Percentiles rank a stretch among this genome's conserved stretches.
These are phyloP conservation scores for Henckelia pumila DNA, from an alignment of 257 asterid species.

Conservation along the genomic window DNA sequence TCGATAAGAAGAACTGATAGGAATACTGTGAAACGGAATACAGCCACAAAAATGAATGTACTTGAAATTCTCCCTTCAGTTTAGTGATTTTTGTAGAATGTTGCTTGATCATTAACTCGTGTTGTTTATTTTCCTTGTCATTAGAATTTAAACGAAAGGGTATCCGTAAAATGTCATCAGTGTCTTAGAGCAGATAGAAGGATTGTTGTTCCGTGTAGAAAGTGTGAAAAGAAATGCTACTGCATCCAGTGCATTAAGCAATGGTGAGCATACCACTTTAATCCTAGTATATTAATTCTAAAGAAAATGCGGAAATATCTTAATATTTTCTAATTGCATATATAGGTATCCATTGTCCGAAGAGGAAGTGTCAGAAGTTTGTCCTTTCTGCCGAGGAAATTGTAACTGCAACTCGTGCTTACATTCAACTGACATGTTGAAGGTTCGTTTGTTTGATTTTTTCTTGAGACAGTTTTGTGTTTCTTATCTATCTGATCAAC, in stretches of 20 bases:
- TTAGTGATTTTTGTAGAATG: slow-evolving; percentile 3
- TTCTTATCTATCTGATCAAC: slow-evolving; percentile 8
- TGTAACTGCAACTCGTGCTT: slow-evolving; percentile 92
- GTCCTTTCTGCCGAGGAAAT: slow-evolving; percentile 71
- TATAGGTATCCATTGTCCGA: slow-evolving; percentile 72
- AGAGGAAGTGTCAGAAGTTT: slow-evolving; percentile 57
- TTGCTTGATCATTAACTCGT: not conserved
- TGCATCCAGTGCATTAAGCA: slow-evolving; percentile 70
- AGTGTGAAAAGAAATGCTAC: slow-evolving; percentile 50
- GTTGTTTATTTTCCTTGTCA: not conserved
- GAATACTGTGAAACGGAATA: slow-evolving; percentile 30
- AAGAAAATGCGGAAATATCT: not conserved
- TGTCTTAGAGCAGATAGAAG: slow-evolving; percentile 58
- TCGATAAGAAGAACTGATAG: slow-evolving; percentile 33
- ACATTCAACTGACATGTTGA: slow-evolving; percentile 46
- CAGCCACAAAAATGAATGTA: slow-evolving; percentile 38
- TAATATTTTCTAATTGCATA: slow-evolving; percentile 13
- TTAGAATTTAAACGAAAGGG: slow-evolving; percentile 41
- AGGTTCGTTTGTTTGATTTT: slow-evolving; percentile 57
- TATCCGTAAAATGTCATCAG: slow-evolving; percentile 58
- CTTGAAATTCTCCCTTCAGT: slow-evolving; percentile 12
- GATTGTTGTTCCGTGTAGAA: slow-evolving; percentile 63
- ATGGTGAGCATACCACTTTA: slow-evolving; percentile 45
- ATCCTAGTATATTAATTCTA: not conserved
- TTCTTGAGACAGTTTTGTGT: slow-evolving; percentile 14